These are phyloP conservation scores for Phytophthora sojae DNA, from an alignment of 352 stramenopile genomes.

Conservation along the genomic window DNA sequence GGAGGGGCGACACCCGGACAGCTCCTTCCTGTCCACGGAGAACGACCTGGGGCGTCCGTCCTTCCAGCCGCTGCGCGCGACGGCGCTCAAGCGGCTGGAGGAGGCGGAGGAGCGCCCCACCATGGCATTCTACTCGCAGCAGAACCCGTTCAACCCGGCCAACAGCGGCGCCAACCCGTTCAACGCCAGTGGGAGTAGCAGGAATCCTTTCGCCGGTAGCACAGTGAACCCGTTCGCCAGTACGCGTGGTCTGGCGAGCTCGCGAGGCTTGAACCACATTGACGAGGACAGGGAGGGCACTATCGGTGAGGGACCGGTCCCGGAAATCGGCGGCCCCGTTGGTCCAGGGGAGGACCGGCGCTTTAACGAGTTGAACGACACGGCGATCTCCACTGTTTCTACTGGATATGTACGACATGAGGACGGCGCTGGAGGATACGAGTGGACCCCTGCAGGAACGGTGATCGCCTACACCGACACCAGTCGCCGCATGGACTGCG, in stretches of 20 bases:
- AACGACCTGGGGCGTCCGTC: conserved; percentile 55
- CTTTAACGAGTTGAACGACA: conserved; percentile 66
- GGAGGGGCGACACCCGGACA: conserved; percentile 39
- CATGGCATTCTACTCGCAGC: conserved; percentile 70
- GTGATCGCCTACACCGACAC: conserved; percentile 52
- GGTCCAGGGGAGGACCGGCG: conserved; percentile 33
- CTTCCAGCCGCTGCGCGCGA: conserved; percentile 80
- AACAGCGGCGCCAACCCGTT: conserved; percentile 40
- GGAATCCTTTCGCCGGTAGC: conserved; percentile 21
- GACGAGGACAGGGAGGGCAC: conserved; percentile 57
- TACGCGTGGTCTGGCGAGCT: conserved; percentile 31
- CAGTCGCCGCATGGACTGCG: conserved; percentile 68
- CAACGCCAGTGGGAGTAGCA: conserved; percentile 21
- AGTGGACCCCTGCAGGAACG: conserved; percentile 74
- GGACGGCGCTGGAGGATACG: conserved; percentile 62
- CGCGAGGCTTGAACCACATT: conserved; percentile 56
- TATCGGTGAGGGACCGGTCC: conserved; percentile 18
- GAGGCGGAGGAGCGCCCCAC: conserved; percentile 81
- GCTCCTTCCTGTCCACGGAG: conserved; percentile 49
- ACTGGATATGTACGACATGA: conserved; percentile 84
- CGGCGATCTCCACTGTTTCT: conserved; percentile 75
- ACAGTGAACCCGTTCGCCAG: conserved; percentile 31
- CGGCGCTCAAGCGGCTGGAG: conserved; percentile 78
- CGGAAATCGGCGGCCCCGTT: conserved; percentile 10
- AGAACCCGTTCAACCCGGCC: conserved; percentile 69